Base-by-base conservation (phyloP, 2,329 filamentous ascomycete species). In the Mycosphaerella arachidis region DNA sequence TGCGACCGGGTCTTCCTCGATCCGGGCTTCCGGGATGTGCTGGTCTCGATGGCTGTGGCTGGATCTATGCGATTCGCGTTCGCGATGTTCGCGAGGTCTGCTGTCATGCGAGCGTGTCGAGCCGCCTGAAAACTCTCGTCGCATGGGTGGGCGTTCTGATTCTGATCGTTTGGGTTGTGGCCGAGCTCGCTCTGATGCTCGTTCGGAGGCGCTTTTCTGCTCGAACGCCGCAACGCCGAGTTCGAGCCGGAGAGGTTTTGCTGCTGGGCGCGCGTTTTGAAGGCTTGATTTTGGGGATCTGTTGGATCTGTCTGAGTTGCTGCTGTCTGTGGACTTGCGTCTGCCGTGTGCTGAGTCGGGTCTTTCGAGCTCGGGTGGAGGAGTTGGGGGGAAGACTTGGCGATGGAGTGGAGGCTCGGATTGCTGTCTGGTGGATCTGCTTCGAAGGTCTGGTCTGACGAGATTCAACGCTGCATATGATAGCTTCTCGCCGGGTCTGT, bases 301-400 rank as follows among this genome's bases (percentile, higher is more conserved):
- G 55, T 66, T 66, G 2, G 70, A 71, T 30, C 59, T 60, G 37
- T 65, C 76, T 52, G 81, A 82, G 29, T 78, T 76, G 24, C 79
- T 76, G 55, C 83, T 66, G 70, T 76, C 72, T 71, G 78, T 61
- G 70, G 75, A 68, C 69, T 75, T 60, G 62, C 63, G 65, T 58
- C 66, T 67, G 24, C 63, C 62, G 40, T 70, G 64, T 20, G 59
- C 61, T 12, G 67, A 67, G 12, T 68, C 65, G 27, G 70, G 68
- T 40, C 67, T 58, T 53, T 97, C 92, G 63, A 85, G 84, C 79
- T 99, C 94, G 6, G 94, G 94, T 6, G 94, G 94, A 45, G 94
- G 94, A n/a, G 94, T 97, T n/a, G 94, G 94, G 18, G 94, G 94
- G 78, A 97, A 97, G 63, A 93, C 84, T 69, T 90, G 90, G 68